A percentile compares a stretch with the other conserved stretches of the same genome.
These are phyloP conservation scores for Chaetomium cochliodes DNA, from an alignment of 495 filamentous ascomycete genomes.

Conservation along the genomic window DNA sequence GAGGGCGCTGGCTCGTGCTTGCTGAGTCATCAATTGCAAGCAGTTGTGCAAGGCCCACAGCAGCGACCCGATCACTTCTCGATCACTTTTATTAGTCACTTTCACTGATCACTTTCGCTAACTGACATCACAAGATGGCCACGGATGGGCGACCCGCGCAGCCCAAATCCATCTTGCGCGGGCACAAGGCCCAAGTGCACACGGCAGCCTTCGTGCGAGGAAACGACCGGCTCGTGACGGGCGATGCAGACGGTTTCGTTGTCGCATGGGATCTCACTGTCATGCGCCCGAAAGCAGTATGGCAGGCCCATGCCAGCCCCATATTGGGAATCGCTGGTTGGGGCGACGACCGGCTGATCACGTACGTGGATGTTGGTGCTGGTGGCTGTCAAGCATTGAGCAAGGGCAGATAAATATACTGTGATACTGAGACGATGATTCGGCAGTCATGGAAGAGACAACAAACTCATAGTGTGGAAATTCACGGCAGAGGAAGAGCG, in stretches of 20 bases:
- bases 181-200: conserved; percentile 81
- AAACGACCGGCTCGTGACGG: conserved; percentile 78
- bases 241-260: conserved; percentile 87
- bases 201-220: conserved; percentile 66
- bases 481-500: conserved; percentile 61
- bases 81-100: neutral
- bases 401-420: neutral
- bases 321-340: conserved; percentile 73
- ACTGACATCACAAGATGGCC: conserved; percentile 24
- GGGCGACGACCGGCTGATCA: conserved; percentile 63
- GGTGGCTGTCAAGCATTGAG: neutral
- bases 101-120: neutral
- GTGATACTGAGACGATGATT: neutral
- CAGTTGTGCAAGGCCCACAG: too few relatives aligned
- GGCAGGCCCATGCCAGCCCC: conserved; percentile 79
- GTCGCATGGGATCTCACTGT: conserved; percentile 81
- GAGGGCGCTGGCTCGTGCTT: too few relatives aligned
- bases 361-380: conserved; percentile 57
- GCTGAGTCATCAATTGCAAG: too few relatives aligned
- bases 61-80: too few relatives aligned
- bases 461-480: conserved; percentile 83
- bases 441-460: conserved; percentile 74
- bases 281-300: conserved; percentile 79
- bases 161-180: conserved; percentile 82
- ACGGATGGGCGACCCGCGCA: conserved; percentile 57